These are phyloP conservation scores for Caryocar brasiliense DNA, from an alignment of 441 rosid genomes.

Conservation along the genomic window DNA sequence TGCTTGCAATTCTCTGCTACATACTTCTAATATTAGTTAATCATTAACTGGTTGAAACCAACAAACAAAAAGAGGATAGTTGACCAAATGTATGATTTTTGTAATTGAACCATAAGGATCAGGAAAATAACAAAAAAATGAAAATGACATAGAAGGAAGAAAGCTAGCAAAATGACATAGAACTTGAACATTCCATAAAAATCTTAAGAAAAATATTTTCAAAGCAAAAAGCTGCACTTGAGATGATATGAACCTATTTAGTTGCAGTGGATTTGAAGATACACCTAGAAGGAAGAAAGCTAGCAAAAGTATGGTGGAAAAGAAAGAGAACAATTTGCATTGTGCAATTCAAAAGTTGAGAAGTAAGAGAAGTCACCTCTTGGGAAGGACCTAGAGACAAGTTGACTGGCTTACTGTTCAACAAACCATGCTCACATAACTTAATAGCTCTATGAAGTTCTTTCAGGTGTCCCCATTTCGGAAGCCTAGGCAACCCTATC, in stretches of 20 bases:
- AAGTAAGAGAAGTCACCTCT: conserved; percentile 41
- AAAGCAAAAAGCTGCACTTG: no score
- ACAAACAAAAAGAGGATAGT: no score
- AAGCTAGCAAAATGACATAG: no score
- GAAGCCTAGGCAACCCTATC: conserved; percentile 77
- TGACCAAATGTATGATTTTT: no score
- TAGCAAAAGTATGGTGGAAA: not conserved
- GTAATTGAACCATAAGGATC: no score
- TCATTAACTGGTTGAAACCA: no score
- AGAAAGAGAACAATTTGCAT: not conserved
- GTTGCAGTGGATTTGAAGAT: not conserved
- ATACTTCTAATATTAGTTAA: no score
- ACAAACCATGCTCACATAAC: conserved; percentile 57
- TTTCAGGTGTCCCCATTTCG: conserved; percentile 94
- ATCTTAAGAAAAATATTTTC: no score
- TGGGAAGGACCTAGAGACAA: conserved; percentile 54
- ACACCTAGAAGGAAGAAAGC: not conserved
- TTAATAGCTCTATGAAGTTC: conserved; percentile 78
- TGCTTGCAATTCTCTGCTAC: no score
- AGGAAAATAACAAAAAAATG: no score
- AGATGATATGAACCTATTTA: not conserved
- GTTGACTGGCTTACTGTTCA: conserved; percentile 39
- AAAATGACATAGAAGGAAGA: no score
- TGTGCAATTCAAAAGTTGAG: not conserved
- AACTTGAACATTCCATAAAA: no score